phyloP scores from a whole-genome alignment of 2,329 filamentous ascomycete genomes.

The Ophiostoma perfectum region DNA sequence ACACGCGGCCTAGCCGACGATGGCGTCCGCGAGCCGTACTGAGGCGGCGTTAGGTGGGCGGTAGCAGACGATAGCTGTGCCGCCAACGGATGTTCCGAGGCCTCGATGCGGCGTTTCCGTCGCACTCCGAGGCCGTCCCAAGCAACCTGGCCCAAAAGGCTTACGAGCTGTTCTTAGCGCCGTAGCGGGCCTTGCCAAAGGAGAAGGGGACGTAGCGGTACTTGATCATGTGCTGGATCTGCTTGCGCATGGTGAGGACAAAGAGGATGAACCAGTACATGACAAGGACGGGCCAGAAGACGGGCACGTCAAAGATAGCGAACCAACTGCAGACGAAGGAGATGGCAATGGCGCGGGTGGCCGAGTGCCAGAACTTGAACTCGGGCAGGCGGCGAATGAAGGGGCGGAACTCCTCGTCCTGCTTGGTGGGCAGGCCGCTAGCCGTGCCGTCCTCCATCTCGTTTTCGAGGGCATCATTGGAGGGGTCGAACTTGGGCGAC shows the following conservation, averaged over 20 bases:
- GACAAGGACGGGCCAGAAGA: slow-evolving; percentile 98
- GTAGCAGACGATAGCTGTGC: neutral
- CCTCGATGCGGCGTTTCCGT: neutral
- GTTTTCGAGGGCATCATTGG: slow-evolving; percentile 82
- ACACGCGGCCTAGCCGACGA: neutral
- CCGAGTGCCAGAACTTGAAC: slow-evolving; percentile 99
- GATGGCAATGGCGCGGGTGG: slow-evolving; percentile 79
- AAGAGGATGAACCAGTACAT: slow-evolving; percentile 99
- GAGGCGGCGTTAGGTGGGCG: neutral
- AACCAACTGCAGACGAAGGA: slow-evolving; percentile 89
- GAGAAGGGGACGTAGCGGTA: slow-evolving; percentile 96
- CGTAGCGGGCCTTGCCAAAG: slow-evolving; percentile 80
- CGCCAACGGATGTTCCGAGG: neutral
- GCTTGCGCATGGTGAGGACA: slow-evolving; percentile 93
- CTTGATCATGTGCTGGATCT: slow-evolving; percentile 99
- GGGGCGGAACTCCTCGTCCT: slow-evolving; percentile 94
- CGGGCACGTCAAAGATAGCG: slow-evolving; percentile 88
- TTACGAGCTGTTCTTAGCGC: slow-evolving; percentile 51
- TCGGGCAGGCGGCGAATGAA: slow-evolving; percentile 95
- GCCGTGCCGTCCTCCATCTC: slow-evolving; percentile 91
- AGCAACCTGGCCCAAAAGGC: neutral
- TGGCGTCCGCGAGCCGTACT: neutral
- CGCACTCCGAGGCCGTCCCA: no score
- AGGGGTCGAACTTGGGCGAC: slow-evolving; percentile 97
- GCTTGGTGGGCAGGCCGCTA: slow-evolving; percentile 81